A percentile compares a stretch with the other conserved stretches of the same genome.
Evolutionary conservation across 345 rosid genomes (phyloP).

Genomic region (Syzygium oleosum): DNA sequence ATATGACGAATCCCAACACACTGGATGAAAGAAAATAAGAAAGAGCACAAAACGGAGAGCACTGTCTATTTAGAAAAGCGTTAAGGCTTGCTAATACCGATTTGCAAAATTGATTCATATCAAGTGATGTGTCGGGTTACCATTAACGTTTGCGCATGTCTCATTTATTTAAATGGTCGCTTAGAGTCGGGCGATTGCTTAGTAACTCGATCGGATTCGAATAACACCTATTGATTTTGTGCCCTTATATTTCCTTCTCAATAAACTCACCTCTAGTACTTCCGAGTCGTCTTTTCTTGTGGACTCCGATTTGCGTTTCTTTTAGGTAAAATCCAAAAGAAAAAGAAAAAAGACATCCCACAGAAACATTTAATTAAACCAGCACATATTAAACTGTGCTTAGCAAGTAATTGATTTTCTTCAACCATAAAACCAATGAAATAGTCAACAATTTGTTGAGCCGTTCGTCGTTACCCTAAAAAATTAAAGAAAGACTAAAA

Average conservation of each 20-base stretch:
- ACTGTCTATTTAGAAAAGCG: background rate
- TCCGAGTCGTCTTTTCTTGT: background rate
- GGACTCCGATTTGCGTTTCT: background rate
- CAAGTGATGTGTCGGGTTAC: background rate
- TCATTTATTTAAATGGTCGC: background rate
- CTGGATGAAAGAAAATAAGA: background rate
- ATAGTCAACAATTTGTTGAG: too few species aligned
- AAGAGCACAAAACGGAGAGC: background rate
- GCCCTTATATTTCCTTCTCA: background rate
- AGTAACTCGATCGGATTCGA: background rate
- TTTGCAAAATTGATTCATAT: background rate
- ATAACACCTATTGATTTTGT: background rate
- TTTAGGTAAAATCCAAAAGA: background rate
- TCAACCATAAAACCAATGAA: too few species aligned
- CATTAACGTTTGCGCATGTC: too few species aligned
- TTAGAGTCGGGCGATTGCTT: background rate
- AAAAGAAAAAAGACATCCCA: too few species aligned
- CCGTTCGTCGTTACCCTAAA: too few species aligned
- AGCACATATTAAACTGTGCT: too few species aligned
- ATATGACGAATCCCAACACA: background rate
- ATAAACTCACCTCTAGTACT: background rate
- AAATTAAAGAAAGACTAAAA: too few species aligned
- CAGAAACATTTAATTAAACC: too few species aligned
- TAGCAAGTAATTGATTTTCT: too few species aligned
- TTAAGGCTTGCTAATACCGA: background rate